A percentile compares a stretch with the other conserved stretches of the same genome.
These are phyloP conservation scores for Phytopythium oedochilum DNA, from an alignment of 352 stramenopile species.

Conservation along the genomic window DNA sequence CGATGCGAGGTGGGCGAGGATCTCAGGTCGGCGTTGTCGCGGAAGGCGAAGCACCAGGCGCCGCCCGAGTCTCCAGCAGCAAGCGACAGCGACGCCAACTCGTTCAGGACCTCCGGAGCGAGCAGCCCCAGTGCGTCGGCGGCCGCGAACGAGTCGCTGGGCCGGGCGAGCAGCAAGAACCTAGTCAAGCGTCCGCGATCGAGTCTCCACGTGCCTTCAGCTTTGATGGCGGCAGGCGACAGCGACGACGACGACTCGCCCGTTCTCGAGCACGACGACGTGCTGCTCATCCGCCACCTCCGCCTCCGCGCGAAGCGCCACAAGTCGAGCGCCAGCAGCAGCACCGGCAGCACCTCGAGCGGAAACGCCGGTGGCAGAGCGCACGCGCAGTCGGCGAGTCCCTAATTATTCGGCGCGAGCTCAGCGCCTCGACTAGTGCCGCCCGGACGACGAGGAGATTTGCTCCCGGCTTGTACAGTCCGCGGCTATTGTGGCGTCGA, in stretches of 20 bases:
- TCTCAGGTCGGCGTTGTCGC: conserved; percentile 30
- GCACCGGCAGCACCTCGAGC: not conserved
- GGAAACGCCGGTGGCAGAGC: not conserved
- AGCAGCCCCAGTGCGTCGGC: not conserved
- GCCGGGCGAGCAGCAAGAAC: conserved; percentile 19
- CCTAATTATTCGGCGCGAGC: conserved; percentile 7
- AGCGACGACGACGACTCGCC: conserved; percentile 26
- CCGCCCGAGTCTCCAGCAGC: conserved; percentile 9
- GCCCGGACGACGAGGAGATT: no score
- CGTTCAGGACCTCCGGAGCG: not conserved
- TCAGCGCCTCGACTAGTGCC: no score
- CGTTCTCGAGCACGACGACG: conserved; percentile 29
- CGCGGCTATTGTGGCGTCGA: not conserved
- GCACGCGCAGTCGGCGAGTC: not conserved
- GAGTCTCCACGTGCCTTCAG: conserved; percentile 5
- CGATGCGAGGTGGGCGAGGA: conserved; percentile 32
- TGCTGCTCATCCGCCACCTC: conserved; percentile 13
- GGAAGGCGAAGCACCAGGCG: conserved; percentile 24
- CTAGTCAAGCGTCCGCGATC: conserved; percentile 37
- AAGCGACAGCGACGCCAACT: not conserved
- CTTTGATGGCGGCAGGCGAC: conserved; percentile 23
- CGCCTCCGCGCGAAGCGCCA: conserved; percentile 44
- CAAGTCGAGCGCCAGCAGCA: conserved; percentile 19
- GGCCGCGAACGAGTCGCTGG: not conserved
- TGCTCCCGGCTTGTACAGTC: no score